Conservation (phyloP, 495 filamentous ascomycete species). For the Bacidia rubella region DNA sequence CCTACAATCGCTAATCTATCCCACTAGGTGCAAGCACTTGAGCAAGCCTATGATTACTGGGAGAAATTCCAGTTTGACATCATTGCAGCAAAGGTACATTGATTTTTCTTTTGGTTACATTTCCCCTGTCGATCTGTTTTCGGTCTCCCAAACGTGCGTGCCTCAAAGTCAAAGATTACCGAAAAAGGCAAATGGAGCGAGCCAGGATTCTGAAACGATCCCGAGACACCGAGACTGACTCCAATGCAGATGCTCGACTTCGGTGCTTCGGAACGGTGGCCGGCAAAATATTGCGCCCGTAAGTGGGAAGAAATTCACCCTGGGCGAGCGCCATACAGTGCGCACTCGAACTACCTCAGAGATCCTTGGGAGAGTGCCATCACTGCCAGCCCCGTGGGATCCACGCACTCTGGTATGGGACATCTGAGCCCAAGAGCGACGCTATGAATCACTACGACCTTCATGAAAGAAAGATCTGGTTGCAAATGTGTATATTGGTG, state of each 20-base stretch:
- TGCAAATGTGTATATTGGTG: background rate
- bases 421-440: slow-evolving; percentile 5
- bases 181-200: background rate
- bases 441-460: background rate
- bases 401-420: slow-evolving; percentile 2
- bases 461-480: background rate
- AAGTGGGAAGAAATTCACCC: slow-evolving; percentile 23
- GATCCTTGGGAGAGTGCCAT: slow-evolving; percentile 19
- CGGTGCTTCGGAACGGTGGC: slow-evolving; percentile 21
- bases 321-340: slow-evolving; percentile 13
- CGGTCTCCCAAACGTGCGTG: background rate
- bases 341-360: slow-evolving; percentile 16
- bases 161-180: background rate
- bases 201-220: background rate
- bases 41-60: slow-evolving; percentile 35
- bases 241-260: slow-evolving; percentile 20
- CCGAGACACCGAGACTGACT: slow-evolving; percentile 4
- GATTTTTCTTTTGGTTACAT: background rate
- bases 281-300: slow-evolving; percentile 22
- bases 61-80: slow-evolving; percentile 37
- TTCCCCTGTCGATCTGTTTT: background rate
- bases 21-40: slow-evolving; percentile 32
- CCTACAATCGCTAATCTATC: slow-evolving; percentile 17
- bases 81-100: slow-evolving; percentile 36
- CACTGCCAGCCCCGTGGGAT: slow-evolving; percentile 18